phyloP scores from a whole-genome alignment of 2,329 filamentous ascomycete genomes.

The Calonectria honghensis region DNA sequence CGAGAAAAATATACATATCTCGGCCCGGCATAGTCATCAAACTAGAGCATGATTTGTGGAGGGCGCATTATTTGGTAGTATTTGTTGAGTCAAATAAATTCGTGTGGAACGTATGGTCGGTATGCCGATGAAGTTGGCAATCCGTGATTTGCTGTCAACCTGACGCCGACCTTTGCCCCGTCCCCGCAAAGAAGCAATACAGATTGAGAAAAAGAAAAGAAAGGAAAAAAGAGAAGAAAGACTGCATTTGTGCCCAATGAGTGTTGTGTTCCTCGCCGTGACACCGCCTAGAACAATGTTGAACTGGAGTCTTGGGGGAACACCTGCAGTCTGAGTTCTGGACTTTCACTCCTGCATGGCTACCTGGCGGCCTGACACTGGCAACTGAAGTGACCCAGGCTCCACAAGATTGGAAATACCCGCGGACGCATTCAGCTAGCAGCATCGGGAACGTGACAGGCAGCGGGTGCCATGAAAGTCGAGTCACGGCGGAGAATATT shows the following conservation, averaged over 20 bases:
- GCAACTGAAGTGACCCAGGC: neutral
- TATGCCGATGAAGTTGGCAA: too few relatives aligned
- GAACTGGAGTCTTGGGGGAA: neutral
- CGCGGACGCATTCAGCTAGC: neutral
- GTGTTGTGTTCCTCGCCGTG: neutral
- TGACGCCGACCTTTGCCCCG: neutral
- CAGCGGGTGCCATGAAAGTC: neutral
- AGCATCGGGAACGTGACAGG: neutral
- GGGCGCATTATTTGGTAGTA: too few relatives aligned
- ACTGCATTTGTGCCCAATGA: neutral
- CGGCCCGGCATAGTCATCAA: too few relatives aligned
- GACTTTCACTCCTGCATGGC: conserved; percentile 12
- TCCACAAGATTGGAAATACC: neutral
- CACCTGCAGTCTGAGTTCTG: neutral
- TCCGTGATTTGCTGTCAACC: neutral
- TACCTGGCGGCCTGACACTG: conserved; percentile 7
- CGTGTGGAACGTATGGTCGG: too few relatives aligned
- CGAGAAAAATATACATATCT: neutral
- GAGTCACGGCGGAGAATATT: neutral
- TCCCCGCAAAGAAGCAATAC: neutral
- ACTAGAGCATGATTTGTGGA: too few relatives aligned
- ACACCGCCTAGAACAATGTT: neutral
- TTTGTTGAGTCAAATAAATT: too few relatives aligned
- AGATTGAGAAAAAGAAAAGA: neutral
- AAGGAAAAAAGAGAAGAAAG: neutral